Conservation (phyloP, 2,329 filamentous ascomycete genomes). For the Aspergillus quadrilineatus region DNA sequence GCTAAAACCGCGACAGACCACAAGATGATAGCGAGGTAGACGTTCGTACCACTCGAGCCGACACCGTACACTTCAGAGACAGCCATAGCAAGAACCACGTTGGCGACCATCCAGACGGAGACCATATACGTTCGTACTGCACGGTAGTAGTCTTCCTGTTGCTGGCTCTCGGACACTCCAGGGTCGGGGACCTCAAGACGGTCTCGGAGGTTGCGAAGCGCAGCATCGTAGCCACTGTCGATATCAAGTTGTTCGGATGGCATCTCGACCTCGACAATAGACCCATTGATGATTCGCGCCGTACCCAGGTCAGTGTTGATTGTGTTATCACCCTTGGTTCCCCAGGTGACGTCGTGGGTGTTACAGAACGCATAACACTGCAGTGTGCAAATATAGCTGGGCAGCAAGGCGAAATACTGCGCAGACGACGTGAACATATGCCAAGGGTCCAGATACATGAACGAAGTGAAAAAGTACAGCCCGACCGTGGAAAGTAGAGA, state of each 20-base stretch:
- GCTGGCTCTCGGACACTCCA: slow-evolving; percentile 68
- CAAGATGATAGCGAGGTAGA: slow-evolving; percentile 88
- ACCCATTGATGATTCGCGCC: slow-evolving; percentile 71
- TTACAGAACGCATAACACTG: slow-evolving; percentile 99
- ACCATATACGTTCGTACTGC: slow-evolving; percentile 98
- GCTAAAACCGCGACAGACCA: slow-evolving; percentile 88
- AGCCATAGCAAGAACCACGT: slow-evolving; percentile 89
- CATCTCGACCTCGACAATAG: slow-evolving; percentile 94
- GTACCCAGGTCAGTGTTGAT: slow-evolving; percentile 88
- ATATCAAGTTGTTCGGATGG: slow-evolving; percentile 97
- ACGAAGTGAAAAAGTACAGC: slow-evolving; percentile 93
- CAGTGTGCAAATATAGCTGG: slow-evolving; percentile 91
- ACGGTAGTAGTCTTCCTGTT: slow-evolving; percentile 98
- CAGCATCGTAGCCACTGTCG: slow-evolving; percentile 95
- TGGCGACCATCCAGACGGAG: slow-evolving; percentile 87
- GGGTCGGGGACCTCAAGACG: slow-evolving; percentile 74
- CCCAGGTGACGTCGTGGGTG: slow-evolving; percentile 98
- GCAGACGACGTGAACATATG: slow-evolving; percentile 92
- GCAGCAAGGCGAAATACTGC: slow-evolving; percentile 91
- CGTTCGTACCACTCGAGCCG: slow-evolving; percentile 72
- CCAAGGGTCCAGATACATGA: slow-evolving; percentile 97
- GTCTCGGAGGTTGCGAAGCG: slow-evolving; percentile 91
- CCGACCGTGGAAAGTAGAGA: slow-evolving; percentile 86
- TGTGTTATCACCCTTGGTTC: slow-evolving; percentile 97
- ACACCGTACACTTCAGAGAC: slow-evolving; percentile 81